A percentile compares a stretch with the other conserved stretches of the same genome.
These are phyloP conservation scores for Dalbergia cochinchinensis DNA, from an alignment of 306 rosid species.

Conservation along the genomic window DNA sequence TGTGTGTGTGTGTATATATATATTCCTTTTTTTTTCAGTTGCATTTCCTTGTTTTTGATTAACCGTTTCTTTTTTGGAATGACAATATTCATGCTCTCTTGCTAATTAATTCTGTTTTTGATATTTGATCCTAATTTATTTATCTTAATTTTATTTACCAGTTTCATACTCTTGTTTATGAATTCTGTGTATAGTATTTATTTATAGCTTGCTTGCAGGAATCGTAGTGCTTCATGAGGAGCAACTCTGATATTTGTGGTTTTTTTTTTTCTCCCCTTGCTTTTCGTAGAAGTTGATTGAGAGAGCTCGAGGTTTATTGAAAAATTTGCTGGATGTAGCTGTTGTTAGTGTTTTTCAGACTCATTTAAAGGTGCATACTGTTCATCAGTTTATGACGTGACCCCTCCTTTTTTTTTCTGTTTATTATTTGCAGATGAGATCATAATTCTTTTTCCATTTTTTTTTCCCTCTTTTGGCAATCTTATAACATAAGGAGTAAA, in stretches of 20 bases:
- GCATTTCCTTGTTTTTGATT: too few relatives aligned
- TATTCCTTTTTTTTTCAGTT: too few relatives aligned
- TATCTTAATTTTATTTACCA: background rate
- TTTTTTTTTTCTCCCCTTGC: background rate
- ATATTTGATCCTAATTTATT: constrained; percentile 2
- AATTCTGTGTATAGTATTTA: background rate
- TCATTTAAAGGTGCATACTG: constrained; percentile 56
- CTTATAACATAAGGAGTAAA: background rate
- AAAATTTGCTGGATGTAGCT: constrained; percentile 67
- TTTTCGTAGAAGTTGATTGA: constrained; percentile 53
- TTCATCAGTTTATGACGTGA: constrained; percentile 3
- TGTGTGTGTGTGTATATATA: background rate
- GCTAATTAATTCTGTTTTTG: background rate
- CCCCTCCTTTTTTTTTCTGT: background rate
- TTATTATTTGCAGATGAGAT: constrained; percentile 1
- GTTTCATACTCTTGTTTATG: background rate
- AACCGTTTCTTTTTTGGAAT: too few relatives aligned
- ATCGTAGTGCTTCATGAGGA: background rate
- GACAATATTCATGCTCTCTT: background rate
- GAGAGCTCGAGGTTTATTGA: constrained; percentile 62
- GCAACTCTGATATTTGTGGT: background rate
- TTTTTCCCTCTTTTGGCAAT: background rate
- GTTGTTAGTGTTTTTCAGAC: constrained; percentile 56
- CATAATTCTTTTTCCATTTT: background rate
- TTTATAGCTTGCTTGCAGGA: too few relatives aligned